Conservation (phyloP, 441 rosid species). For the Populus hybrid region DNA sequence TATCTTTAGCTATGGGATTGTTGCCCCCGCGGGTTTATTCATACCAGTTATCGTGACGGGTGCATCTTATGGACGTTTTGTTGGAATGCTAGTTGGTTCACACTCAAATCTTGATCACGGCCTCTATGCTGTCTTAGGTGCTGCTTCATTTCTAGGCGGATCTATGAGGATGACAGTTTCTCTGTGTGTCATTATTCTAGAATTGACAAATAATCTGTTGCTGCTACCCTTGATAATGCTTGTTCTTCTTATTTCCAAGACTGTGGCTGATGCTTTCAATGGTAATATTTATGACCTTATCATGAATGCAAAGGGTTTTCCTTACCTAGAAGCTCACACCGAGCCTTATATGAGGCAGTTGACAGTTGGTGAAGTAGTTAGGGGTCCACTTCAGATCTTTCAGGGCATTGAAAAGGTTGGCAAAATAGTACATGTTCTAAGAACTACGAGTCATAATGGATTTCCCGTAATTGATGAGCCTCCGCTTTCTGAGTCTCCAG, state of each 20-base stretch:
- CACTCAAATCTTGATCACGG: conserved; percentile 59
- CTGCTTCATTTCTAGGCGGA: conserved; percentile 89
- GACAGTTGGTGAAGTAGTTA: conserved; percentile 68
- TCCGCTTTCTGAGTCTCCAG: conserved; percentile 38
- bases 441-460: conserved; percentile 66
- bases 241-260: conserved; percentile 79
- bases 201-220: conserved; percentile 72
- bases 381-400: conserved; percentile 71
- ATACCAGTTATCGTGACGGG: conserved; percentile 83
- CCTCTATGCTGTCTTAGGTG: conserved; percentile 82
- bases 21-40: conserved; percentile 81
- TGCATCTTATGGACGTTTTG: conserved; percentile 75
- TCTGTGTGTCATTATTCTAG: conserved; percentile 74
- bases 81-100: conserved; percentile 65
- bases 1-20: conserved; percentile 74
- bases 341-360: conserved; percentile 92
- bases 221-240: conserved; percentile 83
- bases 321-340: conserved; percentile 62
- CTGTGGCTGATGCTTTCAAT: conserved; percentile 81
- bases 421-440: conserved; percentile 64
- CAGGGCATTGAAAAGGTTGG: conserved; percentile 70
- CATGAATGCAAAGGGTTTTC: conserved; percentile 85
- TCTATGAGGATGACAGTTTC: conserved; percentile 91
- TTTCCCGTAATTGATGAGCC: conserved; percentile 74
- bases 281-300: conserved; percentile 69